Evolutionary conservation across 495 filamentous ascomycete species (phyloP).

Genomic region (Margaritispora aquatica): DNA sequence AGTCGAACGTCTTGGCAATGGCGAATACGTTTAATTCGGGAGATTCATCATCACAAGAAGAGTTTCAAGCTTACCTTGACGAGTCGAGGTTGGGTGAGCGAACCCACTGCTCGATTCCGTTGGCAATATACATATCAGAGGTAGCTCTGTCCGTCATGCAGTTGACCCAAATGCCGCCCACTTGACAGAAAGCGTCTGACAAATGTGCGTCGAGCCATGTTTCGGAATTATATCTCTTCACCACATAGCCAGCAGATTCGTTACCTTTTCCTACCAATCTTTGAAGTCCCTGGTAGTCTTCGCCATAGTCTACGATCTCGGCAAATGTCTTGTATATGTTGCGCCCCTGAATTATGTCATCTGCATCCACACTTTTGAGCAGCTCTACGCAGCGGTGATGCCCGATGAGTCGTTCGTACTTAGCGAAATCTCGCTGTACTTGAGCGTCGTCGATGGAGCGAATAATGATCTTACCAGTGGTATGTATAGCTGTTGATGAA

Average conservation of each 20-base stretch:
- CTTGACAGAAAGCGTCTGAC: constrained; percentile 38
- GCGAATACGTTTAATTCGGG: too few species aligned
- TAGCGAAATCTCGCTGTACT: constrained; percentile 31
- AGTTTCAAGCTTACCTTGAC: too few species aligned
- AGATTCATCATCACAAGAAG: too few species aligned
- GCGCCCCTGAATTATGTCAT: constrained; percentile 43
- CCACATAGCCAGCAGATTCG: constrained; percentile 39
- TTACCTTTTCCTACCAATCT: constrained; percentile 37
- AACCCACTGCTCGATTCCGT: constrained; percentile 40
- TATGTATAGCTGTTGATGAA: constrained; percentile 12
- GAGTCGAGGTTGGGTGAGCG: constrained; percentile 37
- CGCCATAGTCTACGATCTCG: constrained; percentile 43
- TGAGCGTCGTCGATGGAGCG: constrained; percentile 23
- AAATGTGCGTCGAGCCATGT: constrained; percentile 36
- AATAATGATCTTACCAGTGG: constrained; percentile 28
- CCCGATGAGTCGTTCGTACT: constrained; percentile 36
- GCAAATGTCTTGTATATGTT: constrained; percentile 42
- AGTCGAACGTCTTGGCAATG: too few species aligned
- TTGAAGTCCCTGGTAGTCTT: constrained; percentile 37
- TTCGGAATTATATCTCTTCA: constrained; percentile 30
- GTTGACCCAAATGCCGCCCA: constrained; percentile 47
- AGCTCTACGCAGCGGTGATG: constrained; percentile 34
- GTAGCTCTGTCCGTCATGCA: constrained; percentile 38
- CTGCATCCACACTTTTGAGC: constrained; percentile 31
- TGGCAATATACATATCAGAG: constrained; percentile 43